Evolutionary conservation across 2,329 filamentous ascomycete genomes (phyloP), one percentile per base, ranked within the genome.

Genomic region (Beauveria bassiana): DNA sequence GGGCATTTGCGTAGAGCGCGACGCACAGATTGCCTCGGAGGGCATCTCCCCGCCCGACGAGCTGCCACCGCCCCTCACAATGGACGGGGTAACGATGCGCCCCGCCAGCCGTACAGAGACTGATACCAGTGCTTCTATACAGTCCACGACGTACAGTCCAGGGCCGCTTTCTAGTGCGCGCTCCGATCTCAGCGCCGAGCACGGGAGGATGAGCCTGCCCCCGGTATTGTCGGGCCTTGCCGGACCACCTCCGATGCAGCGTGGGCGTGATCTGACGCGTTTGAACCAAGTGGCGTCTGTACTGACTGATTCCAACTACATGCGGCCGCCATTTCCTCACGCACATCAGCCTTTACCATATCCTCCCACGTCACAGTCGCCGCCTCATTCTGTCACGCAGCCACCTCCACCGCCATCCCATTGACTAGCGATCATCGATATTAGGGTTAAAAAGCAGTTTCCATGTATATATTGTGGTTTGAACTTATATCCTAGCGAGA

Each of bases 201-300:
- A 26, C 5, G 61, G 61, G 1, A 24, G 61, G 28, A 45, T 62
- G 46, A 62, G 54, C 42, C 20, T 62, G 46, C 61, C 61, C 5
- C 61, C 61, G 5, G 47, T 55, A 20, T 18, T 52, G 10, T n/a
- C 61, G 1, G 61, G 61, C 9, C 24, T 65, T 3, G 16, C 52
- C 8, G 61, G 57, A 16, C 55, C 62, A 5, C 56, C 52, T 4
- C 52, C 52, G 10, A 46, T 57, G 5, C 49, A 56, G 10, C 47
- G 63, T 62, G 65, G 66, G 64, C 66, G 67, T 61, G 62, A 69
- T 34, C 64, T 64, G 57, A 62, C 70, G 16, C 67, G 71, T 31
- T 68, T 74, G 50, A 73, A 73, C 51, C 73, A 74, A 53, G 71
- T 76, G 54, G 72, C 74, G 12, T 74, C 72, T 6, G 47, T 67